Percentiles rank a stretch among this genome's conserved stretches.
These are phyloP conservation scores for Aspergillus biplanus DNA, from an alignment of 495 filamentous ascomycete genomes.

Conservation along the genomic window DNA sequence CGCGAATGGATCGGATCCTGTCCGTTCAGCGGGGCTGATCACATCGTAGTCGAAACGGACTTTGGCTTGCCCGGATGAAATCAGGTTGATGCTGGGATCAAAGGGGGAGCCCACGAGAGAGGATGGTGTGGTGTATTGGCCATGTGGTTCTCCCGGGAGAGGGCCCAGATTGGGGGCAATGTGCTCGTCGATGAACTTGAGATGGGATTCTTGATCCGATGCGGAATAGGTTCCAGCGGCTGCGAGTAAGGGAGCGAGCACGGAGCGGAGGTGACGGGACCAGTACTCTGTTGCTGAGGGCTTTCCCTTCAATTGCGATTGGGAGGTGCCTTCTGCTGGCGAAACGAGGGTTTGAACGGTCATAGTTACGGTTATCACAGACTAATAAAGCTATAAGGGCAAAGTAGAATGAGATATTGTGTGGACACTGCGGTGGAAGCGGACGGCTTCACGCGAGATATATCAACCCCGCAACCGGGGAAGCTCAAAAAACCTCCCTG, in stretches of 20 bases:
- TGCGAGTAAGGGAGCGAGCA: conserved; percentile 4
- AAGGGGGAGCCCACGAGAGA: conserved; percentile 13
- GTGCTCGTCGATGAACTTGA: conserved; percentile 9
- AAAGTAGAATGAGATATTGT: too few relatives aligned
- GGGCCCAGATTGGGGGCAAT: conserved; percentile 14
- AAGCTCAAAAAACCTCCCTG: too few relatives aligned
- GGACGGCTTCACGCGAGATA: neutral
- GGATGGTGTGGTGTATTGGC: conserved; percentile 7
- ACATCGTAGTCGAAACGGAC: conserved; percentile 15
- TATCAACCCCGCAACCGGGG: neutral
- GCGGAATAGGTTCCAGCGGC: neutral
- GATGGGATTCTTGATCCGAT: conserved; percentile 7
- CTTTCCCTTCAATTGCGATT: neutral
- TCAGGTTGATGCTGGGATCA: conserved; percentile 14
- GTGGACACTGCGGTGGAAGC: neutral
- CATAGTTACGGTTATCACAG: neutral
- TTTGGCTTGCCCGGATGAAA: conserved; percentile 7
- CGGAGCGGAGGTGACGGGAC: conserved; percentile 6
- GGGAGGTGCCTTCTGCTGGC: neutral
- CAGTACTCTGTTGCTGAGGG: conserved; percentile 1
- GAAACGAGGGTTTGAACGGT: neutral
- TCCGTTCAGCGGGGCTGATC: conserved; percentile 3
- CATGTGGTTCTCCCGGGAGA: conserved; percentile 13
- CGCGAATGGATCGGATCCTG: conserved; percentile 9
- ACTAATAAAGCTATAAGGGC: too few relatives aligned